A percentile compares a stretch with the other conserved stretches of the same genome.
Conservation (phyloP, 148 eudicot species). For the Persicaria maculosa region DNA sequence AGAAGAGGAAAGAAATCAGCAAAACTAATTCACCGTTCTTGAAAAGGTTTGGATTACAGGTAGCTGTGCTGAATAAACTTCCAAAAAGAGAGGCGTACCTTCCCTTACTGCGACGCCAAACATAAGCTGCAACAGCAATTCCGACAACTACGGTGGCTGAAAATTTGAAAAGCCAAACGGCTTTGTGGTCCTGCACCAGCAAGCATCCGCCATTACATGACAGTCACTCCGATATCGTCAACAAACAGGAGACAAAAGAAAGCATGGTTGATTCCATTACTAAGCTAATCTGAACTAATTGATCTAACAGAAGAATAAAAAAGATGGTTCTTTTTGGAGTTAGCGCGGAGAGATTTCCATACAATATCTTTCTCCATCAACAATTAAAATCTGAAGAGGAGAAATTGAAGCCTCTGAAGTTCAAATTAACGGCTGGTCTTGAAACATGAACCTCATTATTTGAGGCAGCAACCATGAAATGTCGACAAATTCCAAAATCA, state of each 20-base stretch:
- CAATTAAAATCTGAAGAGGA: no score
- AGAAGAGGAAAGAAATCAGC: background rate
- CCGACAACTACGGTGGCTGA: background rate
- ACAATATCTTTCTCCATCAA: no score
- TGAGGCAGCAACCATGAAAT: no score
- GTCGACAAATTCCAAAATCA: no score
- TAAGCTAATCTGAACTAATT: background rate
- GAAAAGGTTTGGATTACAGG: background rate
- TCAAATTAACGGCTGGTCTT: no score
- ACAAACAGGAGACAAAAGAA: background rate
- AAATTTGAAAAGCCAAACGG: conserved; percentile 8
- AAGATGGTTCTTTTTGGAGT: no score
- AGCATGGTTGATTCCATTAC: background rate
- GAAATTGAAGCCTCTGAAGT: no score
- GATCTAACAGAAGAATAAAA: no score
- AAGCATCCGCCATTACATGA: no score
- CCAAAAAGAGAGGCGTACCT: background rate
- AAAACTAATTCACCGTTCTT: background rate
- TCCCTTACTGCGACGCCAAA: conserved; percentile 3
- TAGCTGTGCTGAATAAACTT: background rate
- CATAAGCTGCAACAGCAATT: background rate
- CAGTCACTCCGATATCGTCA: background rate
- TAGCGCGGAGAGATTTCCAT: no score
- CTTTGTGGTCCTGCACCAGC: conserved; percentile 2
- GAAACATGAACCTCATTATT: no score